A percentile compares a stretch with the other conserved stretches of the same genome.
Evolutionary conservation across 768 basidiomycete genomes (phyloP).

Genomic region (Tephrocybe sp.): DNA sequence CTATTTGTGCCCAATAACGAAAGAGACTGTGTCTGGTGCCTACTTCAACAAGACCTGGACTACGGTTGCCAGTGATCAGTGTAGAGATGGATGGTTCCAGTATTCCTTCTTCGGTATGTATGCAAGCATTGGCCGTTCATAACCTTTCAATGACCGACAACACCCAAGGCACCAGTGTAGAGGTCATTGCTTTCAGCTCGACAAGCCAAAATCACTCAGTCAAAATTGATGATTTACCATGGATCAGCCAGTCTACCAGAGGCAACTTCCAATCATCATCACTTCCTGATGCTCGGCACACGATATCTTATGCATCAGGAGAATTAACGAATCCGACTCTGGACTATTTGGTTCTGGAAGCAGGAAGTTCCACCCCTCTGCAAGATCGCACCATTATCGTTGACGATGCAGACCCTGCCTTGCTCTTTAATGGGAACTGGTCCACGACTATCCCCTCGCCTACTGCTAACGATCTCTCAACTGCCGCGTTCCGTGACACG

Average conservation of each 20-base stretch:
- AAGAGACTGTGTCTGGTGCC: conserved; percentile 30
- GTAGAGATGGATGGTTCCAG: conserved; percentile 37
- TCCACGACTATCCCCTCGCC: conserved; percentile 19
- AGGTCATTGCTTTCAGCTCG: conserved; percentile 24
- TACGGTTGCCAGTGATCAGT: conserved; percentile 26
- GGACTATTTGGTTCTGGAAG: conserved; percentile 39
- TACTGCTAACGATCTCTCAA: conserved; percentile 23
- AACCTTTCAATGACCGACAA: conserved; percentile 1
- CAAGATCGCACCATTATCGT: conserved; percentile 33
- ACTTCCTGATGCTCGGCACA: conserved; percentile 36
- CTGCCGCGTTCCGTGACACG: conserved; percentile 28
- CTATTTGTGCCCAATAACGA: conserved; percentile 35
- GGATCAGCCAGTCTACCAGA: conserved; percentile 26
- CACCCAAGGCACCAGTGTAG: conserved; percentile 30
- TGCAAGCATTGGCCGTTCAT: neutral
- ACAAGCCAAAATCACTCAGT: conserved; percentile 29
- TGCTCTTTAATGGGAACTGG: conserved; percentile 36
- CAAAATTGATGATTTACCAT: conserved; percentile 34
- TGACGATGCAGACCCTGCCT: conserved; percentile 31
- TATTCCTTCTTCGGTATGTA: conserved; percentile 36
- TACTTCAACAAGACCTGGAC: conserved; percentile 42
- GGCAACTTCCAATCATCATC: conserved; percentile 30
- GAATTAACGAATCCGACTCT: conserved; percentile 27
- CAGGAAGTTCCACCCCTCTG: conserved; percentile 33
- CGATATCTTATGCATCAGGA: conserved; percentile 32